Evolutionary conservation across 345 rosid genomes (phyloP), one percentile per base, ranked within the genome.

Genomic region (Ceriops decandra): DNA sequence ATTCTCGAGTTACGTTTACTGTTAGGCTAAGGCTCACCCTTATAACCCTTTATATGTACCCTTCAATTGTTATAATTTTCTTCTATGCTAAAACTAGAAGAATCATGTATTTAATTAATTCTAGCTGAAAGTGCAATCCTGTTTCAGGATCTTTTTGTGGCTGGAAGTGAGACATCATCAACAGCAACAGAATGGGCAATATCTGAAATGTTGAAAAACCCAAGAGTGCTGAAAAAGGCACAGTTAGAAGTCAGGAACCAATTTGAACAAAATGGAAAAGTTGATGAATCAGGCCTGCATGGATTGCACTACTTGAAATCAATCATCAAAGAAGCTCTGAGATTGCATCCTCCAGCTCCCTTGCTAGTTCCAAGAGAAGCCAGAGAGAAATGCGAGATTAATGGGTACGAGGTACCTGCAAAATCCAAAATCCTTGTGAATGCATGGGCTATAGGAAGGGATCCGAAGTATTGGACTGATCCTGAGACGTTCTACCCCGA

Each of bases 281-380:
- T 54, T 54, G 58, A 54, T 54, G 58, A 54, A 54, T 54, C 58
- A 54, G 28, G 28, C 58, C 27, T 54, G 28, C 26, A 54, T 26
- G 27, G 22, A 11, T 19, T 54, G 6, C 26, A 54, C 58, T 54
- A 54, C 58, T 21, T 54, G 21, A 54, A 54, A 21, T 19, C 21
- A 54, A 54, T 54, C 27, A 22, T 54, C 58, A 21, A 54, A 21
- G 28, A 54, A 11, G 22, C 28, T 26, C 24, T 54, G 58, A 54
- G 58, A 54, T 2, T 54, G 28, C 27, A 54, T 54, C 58, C 58
- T 54, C 58, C 63, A n/a, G 58, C 26, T 22, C 26, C 58, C 27
- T 54, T 54, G 5, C 58, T 54, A n/a, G 58, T 54, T 21, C 58
- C 58, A 54, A 21, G 58, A 54, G 58, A 54, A 54, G 58, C 58